Evolutionary conservation across 176 grass and related monocot species (phyloP).

Genomic region (Oryza brachyantha): DNA sequence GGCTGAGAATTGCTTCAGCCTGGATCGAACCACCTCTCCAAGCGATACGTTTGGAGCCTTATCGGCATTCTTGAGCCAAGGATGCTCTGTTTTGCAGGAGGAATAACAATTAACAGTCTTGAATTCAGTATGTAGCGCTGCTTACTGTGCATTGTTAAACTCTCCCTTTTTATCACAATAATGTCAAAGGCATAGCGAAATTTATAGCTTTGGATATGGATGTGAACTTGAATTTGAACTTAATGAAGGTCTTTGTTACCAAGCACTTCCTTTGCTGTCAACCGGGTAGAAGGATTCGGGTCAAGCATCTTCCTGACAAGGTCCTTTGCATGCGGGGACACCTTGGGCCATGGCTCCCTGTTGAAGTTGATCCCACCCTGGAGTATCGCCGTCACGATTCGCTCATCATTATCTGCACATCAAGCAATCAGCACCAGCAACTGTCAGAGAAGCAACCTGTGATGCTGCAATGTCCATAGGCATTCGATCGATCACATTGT

Average conservation of each 20-base stretch:
- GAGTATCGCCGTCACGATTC: slow-evolving; percentile 67
- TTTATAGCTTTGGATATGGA: neutral
- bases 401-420: slow-evolving; percentile 68
- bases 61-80: slow-evolving; percentile 69
- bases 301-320: slow-evolving; percentile 81
- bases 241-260: slow-evolving; percentile 37
- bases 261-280: slow-evolving; percentile 66
- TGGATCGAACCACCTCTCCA: slow-evolving; percentile 65
- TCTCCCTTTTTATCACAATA: neutral
- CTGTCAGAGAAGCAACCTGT: neutral
- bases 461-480: too few species aligned
- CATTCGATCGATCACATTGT: too few species aligned
- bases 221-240: slow-evolving; percentile 14
- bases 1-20: slow-evolving; percentile 77
- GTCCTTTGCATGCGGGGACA: slow-evolving; percentile 85
- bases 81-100: slow-evolving; percentile 61
- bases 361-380: slow-evolving; percentile 55
- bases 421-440: slow-evolving; percentile 11
- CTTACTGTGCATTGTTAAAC: neutral
- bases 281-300: slow-evolving; percentile 50
- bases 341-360: slow-evolving; percentile 79
- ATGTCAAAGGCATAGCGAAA: neutral
- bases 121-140: neutral
- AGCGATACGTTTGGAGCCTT: slow-evolving; percentile 76
- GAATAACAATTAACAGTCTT: slow-evolving; percentile 4